Conservation (phyloP, 352 stramenopile genomes). For the Peronosclerospora sorghi region DNA sequence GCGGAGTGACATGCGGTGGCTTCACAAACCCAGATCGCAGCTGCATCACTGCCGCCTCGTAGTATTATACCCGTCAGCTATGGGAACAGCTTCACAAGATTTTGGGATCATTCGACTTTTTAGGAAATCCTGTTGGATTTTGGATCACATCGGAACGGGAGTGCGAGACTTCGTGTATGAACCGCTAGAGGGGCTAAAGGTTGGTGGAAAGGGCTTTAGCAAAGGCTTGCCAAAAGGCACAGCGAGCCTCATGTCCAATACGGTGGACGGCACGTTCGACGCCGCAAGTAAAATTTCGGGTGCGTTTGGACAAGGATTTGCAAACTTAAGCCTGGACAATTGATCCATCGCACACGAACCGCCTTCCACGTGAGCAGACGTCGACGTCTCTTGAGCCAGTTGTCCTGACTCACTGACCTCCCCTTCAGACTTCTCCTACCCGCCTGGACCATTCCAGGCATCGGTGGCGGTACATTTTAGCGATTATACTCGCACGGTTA, state of each 20-base stretch:
- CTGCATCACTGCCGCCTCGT: too few relatives aligned
- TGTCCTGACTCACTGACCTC: too few relatives aligned
- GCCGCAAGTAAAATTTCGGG: slow-evolving; percentile 82
- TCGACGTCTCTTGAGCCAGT: too few relatives aligned
- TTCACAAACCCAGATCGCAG: too few relatives aligned
- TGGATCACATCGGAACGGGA: slow-evolving; percentile 92
- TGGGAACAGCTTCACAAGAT: slow-evolving; percentile 87
- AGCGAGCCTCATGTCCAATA: slow-evolving; percentile 80
- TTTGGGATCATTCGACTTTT: slow-evolving; percentile 80
- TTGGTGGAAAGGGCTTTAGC: slow-evolving; percentile 78
- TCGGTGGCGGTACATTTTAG: too few relatives aligned
- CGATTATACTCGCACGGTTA: too few relatives aligned
- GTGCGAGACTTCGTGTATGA: slow-evolving; percentile 96
- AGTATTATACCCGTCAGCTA: slow-evolving; percentile 83
- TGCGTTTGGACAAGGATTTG: slow-evolving; percentile 79
- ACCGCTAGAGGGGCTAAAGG: slow-evolving; percentile 87
- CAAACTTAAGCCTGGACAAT: slow-evolving; percentile 80
- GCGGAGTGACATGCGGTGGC: too few relatives aligned
- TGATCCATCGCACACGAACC: too few relatives aligned
- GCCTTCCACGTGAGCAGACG: too few relatives aligned
- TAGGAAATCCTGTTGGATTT: slow-evolving; percentile 82
- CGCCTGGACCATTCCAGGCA: too few relatives aligned
- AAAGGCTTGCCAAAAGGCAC: slow-evolving; percentile 82
- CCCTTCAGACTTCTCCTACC: too few relatives aligned
- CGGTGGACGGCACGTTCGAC: slow-evolving; percentile 79